These are phyloP conservation scores for Hymenotorrendiella dingleyae DNA, from an alignment of 2,329 filamentous ascomycete species.

Conservation along the genomic window DNA sequence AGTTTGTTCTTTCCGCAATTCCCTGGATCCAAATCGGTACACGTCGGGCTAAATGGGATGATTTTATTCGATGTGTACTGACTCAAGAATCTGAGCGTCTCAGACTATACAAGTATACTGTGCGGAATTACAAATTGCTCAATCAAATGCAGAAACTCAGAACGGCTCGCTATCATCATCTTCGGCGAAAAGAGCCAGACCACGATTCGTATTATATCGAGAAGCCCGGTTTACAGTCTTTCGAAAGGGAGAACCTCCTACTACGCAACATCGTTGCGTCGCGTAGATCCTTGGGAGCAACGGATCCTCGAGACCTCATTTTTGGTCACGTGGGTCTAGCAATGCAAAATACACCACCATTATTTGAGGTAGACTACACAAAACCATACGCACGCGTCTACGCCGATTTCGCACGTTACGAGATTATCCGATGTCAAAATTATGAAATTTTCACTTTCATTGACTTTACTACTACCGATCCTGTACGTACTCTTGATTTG, in stretches of 20 bases:
- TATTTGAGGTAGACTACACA: not conserved
- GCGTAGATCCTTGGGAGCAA: not conserved
- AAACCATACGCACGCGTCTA: not conserved
- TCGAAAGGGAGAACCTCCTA: not conserved
- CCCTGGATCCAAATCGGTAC: not conserved
- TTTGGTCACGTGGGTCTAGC: conserved; percentile 38
- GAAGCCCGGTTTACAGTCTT: not conserved
- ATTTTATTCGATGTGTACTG: not conserved
- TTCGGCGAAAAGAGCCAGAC: not conserved
- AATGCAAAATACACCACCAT: not conserved
- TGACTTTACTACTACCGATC: not conserved
- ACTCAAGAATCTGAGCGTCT: too few species aligned
- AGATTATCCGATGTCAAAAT: not conserved
- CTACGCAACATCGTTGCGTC: too few species aligned
- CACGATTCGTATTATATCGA: not conserved
- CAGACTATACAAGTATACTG: too few species aligned
- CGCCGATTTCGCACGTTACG: not conserved
- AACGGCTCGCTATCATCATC: not conserved
- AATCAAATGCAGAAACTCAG: too few species aligned
- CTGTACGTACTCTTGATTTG: not conserved
- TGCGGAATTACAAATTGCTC: too few species aligned
- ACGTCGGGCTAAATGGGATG: conserved; percentile 37
- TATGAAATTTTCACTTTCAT: not conserved
- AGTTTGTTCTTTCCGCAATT: conserved; percentile 11
- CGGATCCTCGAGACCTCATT: not conserved